phyloP scores from a whole-genome alignment of 2,329 filamentous ascomycete genomes.

The Colletotrichum ledebouriae region DNA sequence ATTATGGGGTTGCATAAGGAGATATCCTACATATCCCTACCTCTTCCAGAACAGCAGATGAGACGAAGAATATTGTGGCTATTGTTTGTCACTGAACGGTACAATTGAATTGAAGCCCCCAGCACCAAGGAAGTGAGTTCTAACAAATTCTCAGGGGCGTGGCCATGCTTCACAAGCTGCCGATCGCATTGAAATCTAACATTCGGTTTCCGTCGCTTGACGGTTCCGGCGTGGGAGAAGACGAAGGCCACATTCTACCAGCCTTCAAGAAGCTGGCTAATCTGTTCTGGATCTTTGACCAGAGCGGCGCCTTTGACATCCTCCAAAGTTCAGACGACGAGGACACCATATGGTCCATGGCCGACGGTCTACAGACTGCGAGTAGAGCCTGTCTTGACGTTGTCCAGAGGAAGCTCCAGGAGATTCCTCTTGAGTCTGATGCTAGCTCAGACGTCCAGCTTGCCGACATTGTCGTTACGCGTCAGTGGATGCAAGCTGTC shows the following conservation, averaged over 20 bases:
- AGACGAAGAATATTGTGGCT: slow-evolving; percentile 56
- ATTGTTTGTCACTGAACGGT: slow-evolving; percentile 57
- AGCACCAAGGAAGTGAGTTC: neutral
- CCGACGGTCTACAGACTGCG: slow-evolving; percentile 37
- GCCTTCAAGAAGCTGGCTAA: slow-evolving; percentile 64
- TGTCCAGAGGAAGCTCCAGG: slow-evolving; percentile 59
- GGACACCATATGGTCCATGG: slow-evolving; percentile 48
- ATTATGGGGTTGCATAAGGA: slow-evolving; percentile 62
- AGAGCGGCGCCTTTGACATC: slow-evolving; percentile 62
- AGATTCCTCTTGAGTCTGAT: slow-evolving; percentile 54
- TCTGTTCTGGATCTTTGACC: slow-evolving; percentile 64
- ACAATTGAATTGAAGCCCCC: neutral
- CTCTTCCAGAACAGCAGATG: slow-evolving; percentile 57
- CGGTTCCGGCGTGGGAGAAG: slow-evolving; percentile 51
- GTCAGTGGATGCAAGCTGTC: slow-evolving; percentile 65
- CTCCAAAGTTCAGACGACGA: slow-evolving; percentile 55
- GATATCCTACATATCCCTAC: slow-evolving; percentile 54
- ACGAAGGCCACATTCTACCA: slow-evolving; percentile 59
- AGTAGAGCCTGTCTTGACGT: slow-evolving; percentile 52
- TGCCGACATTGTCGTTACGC: slow-evolving; percentile 63
- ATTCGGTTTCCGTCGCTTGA: slow-evolving; percentile 53
- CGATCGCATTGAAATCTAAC: slow-evolving; percentile 59
- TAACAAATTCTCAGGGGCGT: slow-evolving; percentile 54
- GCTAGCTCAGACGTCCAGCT: slow-evolving; percentile 62
- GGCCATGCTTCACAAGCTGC: slow-evolving; percentile 63